Conservation (phyloP, 1,139 yeast species). For the Ashbya aceris region DNA sequence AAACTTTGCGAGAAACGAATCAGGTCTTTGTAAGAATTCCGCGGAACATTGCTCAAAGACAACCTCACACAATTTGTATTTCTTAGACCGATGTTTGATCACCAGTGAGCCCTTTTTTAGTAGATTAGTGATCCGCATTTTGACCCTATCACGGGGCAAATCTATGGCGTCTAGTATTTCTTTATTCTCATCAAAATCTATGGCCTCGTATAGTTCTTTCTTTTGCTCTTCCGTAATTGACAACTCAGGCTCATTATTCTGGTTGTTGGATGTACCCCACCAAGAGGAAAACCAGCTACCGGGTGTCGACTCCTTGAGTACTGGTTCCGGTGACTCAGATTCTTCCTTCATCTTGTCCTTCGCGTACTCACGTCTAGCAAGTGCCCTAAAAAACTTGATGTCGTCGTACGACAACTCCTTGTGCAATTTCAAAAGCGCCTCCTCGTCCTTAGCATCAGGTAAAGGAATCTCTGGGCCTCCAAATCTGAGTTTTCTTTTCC, state of each 20-base stretch:
- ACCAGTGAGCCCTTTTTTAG: slow-evolving; percentile 72
- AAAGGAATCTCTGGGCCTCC: slow-evolving; percentile 26
- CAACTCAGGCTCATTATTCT: slow-evolving; percentile 29
- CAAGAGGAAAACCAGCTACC: slow-evolving; percentile 53
- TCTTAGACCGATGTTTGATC: slow-evolving; percentile 36
- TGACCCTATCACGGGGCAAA: slow-evolving; percentile 65
- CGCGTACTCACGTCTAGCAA: slow-evolving; percentile 59
- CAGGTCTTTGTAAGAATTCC: slow-evolving; percentile 67
- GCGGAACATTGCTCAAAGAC: slow-evolving; percentile 77
- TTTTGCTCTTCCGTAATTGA: slow-evolving; percentile 57
- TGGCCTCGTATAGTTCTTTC: slow-evolving; percentile 83
- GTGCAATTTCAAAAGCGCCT: slow-evolving; percentile 46
- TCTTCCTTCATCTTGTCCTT: slow-evolving; percentile 39
- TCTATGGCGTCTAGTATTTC: slow-evolving; percentile 46
- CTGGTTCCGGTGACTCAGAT: slow-evolving; percentile 15
- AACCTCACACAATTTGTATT: slow-evolving; percentile 57
- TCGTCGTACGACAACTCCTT: slow-evolving; percentile 61
- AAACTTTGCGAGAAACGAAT: slow-evolving; percentile 63
- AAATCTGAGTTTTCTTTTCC: slow-evolving; percentile 46
- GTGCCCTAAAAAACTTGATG: slow-evolving; percentile 71
- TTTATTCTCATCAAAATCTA: slow-evolving; percentile 75
- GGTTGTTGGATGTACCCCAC: slow-evolving; percentile 38
- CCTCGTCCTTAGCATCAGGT: slow-evolving; percentile 30
- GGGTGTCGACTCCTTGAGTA: slow-evolving; percentile 8
- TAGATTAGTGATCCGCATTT: slow-evolving; percentile 55